Evolutionary conservation across 1,139 yeast genomes (phyloP).

Genomic region (Blastobotrys proliferans): DNA sequence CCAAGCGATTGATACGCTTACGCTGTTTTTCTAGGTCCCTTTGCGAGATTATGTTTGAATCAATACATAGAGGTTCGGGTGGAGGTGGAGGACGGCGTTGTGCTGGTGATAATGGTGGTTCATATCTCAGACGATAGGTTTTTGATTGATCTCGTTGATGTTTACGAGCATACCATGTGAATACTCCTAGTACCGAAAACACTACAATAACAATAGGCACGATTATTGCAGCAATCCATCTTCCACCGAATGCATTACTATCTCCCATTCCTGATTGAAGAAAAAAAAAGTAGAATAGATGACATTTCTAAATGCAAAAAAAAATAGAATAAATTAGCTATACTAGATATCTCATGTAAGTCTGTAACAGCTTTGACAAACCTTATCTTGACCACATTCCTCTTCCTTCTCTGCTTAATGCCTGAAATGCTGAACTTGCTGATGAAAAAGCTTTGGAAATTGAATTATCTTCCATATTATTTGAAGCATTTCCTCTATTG

Average conservation of each 20-base stretch:
- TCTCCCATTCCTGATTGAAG: constrained; percentile 3
- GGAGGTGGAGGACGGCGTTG: no score
- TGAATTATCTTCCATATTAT: constrained; percentile 17
- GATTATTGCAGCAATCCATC: constrained; percentile 29
- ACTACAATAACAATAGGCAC: constrained; percentile 27
- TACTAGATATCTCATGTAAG: not conserved
- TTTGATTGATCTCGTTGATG: constrained; percentile 2
- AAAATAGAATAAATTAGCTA: not conserved
- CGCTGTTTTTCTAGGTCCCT: not conserved
- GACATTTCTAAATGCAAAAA: not conserved
- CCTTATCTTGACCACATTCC: constrained; percentile 38
- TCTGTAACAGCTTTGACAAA: not conserved
- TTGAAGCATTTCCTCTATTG: constrained; percentile 29
- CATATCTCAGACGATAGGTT: no score
- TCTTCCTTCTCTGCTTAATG: constrained; percentile 45
- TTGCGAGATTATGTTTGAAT: not conserved
- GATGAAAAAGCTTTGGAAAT: constrained; percentile 33
- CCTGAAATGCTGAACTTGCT: constrained; percentile 43
- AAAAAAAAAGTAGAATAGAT: not conserved
- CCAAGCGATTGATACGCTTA: constrained; percentile 3
- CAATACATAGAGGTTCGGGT: no score
- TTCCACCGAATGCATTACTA: constrained; percentile 2
- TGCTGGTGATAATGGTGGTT: not conserved
- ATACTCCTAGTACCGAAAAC: constrained; percentile 14
- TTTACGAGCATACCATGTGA: constrained; percentile 15